Conservation (phyloP, 2,329 filamentous ascomycete genomes). For the Purpureocillium takamizusanense region DNA sequence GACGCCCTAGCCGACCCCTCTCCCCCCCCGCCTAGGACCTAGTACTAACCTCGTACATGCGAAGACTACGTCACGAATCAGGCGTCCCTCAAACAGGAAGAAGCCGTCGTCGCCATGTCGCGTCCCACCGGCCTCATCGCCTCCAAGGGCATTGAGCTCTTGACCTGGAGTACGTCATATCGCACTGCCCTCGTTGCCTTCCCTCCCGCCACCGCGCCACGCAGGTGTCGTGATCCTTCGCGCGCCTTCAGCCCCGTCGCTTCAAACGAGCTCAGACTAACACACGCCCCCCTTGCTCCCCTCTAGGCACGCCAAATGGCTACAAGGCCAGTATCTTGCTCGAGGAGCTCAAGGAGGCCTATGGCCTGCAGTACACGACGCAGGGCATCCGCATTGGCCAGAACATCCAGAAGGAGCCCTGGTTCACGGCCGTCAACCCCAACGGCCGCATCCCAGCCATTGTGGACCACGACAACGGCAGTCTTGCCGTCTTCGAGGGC, state of each 20-base stretch:
- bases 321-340: conserved; percentile 52
- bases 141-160: conserved; percentile 54
- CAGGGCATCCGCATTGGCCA: conserved; percentile 50
- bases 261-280: background rate
- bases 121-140: conserved; percentile 46
- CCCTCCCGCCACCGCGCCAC: too few relatives aligned
- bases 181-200: too few relatives aligned
- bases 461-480: conserved; percentile 54
- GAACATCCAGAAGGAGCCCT: conserved; percentile 58
- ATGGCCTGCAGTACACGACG: conserved; percentile 49
- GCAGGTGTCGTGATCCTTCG: too few relatives aligned
- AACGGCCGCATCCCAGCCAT: conserved; percentile 60
- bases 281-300: background rate
- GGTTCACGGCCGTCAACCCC: conserved; percentile 53
- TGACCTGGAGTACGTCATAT: conserved; percentile 38
- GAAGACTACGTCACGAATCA: too few relatives aligned
- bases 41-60: too few relatives aligned
- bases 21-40: too few relatives aligned
- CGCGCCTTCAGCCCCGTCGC: background rate
- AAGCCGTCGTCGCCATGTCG: conserved; percentile 11
- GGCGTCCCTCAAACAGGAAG: too few relatives aligned
- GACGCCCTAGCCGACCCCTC: too few relatives aligned
- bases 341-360: conserved; percentile 58
- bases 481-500: conserved; percentile 63
- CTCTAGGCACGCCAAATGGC: conserved; percentile 39